Conservation (phyloP, 2,329 filamentous ascomycete species). For the Trichoderma oligosporum region DNA sequence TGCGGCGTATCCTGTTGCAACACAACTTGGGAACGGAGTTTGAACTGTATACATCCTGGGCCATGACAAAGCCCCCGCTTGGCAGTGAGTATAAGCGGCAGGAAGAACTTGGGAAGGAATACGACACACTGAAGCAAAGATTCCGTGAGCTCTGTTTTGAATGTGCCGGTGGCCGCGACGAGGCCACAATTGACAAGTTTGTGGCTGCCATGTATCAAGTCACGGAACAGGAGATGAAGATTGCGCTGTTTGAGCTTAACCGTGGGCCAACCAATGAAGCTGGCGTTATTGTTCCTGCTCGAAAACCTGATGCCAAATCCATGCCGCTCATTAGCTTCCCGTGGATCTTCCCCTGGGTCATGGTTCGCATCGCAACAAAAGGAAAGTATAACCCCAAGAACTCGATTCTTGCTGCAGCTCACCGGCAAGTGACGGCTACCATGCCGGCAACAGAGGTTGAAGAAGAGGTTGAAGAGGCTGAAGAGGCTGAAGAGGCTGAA, state of each 20-base stretch:
- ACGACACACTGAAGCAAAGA: slow-evolving; percentile 60
- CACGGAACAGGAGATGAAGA: slow-evolving; percentile 66
- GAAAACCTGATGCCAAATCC: slow-evolving; percentile 35
- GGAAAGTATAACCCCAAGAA: slow-evolving; percentile 26
- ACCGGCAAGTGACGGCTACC: background rate
- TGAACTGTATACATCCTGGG: slow-evolving; percentile 85
- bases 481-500: no score
- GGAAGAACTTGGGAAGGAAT: slow-evolving; percentile 72
- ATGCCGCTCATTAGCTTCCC: slow-evolving; percentile 91
- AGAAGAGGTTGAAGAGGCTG: no score
- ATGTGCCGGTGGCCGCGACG: slow-evolving; percentile 57
- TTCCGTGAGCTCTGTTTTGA: slow-evolving; percentile 66
- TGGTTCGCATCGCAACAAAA: slow-evolving; percentile 34
- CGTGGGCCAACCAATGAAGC: slow-evolving; percentile 32
- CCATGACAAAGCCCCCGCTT: slow-evolving; percentile 68
- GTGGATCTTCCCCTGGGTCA: slow-evolving; percentile 75
- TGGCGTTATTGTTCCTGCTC: slow-evolving; percentile 27
- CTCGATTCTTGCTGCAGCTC: slow-evolving; percentile 21
- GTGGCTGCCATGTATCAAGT: slow-evolving; percentile 85
- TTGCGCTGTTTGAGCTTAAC: slow-evolving; percentile 49
- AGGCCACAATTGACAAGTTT: slow-evolving; percentile 62
- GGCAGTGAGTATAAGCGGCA: slow-evolving; percentile 80
- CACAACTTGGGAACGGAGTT: slow-evolving; percentile 83
- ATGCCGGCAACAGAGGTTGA: background rate
- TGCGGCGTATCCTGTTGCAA: slow-evolving; percentile 80